Base-by-base conservation (phyloP, 805 yeast genomes). In the Hanseniaspora jakobsenii region DNA sequence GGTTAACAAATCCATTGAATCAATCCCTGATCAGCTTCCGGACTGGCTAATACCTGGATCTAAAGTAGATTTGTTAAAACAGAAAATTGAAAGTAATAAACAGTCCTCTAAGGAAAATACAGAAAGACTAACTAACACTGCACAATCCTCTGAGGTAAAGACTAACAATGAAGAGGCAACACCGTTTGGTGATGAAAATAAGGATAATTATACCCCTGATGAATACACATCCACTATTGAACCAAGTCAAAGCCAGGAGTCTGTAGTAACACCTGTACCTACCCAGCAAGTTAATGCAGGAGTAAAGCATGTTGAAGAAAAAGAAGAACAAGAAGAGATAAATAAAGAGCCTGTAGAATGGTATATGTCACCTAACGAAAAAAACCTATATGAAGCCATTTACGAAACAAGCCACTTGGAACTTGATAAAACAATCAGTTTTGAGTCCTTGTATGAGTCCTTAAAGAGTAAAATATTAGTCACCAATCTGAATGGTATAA, bases 301-400 rank as follows among this genome's bases (percentile, higher is more conserved):
- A 7, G 10, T 24, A 24, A 24, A 24, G 10, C 9, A 24, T 7
- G 27, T 24, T 24, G 10, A 24, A 24, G 12, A 17, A 24, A n/a
- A n/a, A n/a, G 40, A 36, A 7, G 16, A 16, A 23, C 17, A 13
- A 13, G 35, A 6, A 19, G 44, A 40, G 31, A 28, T 36, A 18
- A 26, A 9, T n/a, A 38, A 38, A 9, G 53, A 62, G 31, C 48
- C 65, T 54, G 84, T 91, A 57, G 95, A 87, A 59, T 91, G 98
- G 98, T 91, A 91, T 64, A 86, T 91, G 52, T 77, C 95, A 3
- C 97, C 96, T 18, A 71, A 77, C 8, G 97, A 91, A 55, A 76
- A 78, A 56, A 53, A 74, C 2, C 73, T 80, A 13, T 91, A 91
- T 62, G 89, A 83, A 56, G 68, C 80, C 26, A 75, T 91, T 27